Conservation (phyloP, 306 rosid genomes). For the Cucumis sativus region Cucumber_9930_V3 NC_026661.2:15877501-15878000, state of each 20-base stretch:
- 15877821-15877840: background rate
- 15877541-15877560: too few species aligned
- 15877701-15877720: background rate
- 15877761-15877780: slow-evolving; percentile 22
- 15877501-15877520: too few species aligned
- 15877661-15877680: background rate
- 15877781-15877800: background rate
- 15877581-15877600: too few species aligned
- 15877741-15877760: slow-evolving; percentile 22
- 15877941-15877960: background rate
- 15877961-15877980: background rate
- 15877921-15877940: background rate
- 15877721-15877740: background rate
- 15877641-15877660: too few species aligned
- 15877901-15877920: background rate
- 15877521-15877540: too few species aligned
- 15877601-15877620: too few species aligned
- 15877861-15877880: background rate
- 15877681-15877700: background rate
- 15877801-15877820: background rate
- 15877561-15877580: too few species aligned
- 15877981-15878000: background rate
- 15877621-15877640: too few species aligned
- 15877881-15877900: background rate
- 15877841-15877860: background rate